Evolutionary conservation across 1,139 yeast species (phyloP).

Genomic region (Nakaseomyces kungkrabaensis): DNA sequence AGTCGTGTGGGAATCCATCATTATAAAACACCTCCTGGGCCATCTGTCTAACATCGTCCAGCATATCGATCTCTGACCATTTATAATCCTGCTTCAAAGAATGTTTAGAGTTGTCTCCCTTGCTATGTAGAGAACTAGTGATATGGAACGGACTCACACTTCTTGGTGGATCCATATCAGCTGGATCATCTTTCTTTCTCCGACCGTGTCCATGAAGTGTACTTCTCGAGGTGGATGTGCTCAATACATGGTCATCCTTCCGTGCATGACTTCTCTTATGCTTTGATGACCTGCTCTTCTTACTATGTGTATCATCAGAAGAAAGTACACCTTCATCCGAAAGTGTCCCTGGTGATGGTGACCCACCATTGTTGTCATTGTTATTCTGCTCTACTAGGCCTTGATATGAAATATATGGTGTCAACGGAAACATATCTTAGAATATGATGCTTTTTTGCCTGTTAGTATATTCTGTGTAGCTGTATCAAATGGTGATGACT

Average conservation of each 20-base stretch:
- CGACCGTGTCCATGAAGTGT: neutral
- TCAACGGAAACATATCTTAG: neutral
- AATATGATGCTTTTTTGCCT: neutral
- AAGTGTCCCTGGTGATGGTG: neutral
- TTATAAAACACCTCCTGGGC: slow-evolving; percentile 49
- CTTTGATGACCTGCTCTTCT: neutral
- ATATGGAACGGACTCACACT: neutral
- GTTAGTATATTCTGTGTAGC: no score
- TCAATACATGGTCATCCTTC: neutral
- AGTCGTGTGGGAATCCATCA: slow-evolving; percentile 44
- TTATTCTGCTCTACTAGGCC: neutral
- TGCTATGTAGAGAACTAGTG: neutral
- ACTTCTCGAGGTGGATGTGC: neutral
- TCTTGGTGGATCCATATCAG: neutral
- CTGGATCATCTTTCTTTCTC: neutral
- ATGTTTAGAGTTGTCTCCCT: neutral
- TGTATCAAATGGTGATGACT: no score
- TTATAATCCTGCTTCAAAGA: neutral
- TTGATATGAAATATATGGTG: neutral
- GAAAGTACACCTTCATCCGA: neutral
- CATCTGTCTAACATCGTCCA: slow-evolving; percentile 69
- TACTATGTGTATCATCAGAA: neutral
- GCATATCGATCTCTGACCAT: slow-evolving; percentile 82
- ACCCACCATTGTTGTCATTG: neutral
- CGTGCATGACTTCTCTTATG: neutral